Base-by-base conservation (phyloP, 2,329 filamentous ascomycete genomes). In the Beauveria medogensis region DNA sequence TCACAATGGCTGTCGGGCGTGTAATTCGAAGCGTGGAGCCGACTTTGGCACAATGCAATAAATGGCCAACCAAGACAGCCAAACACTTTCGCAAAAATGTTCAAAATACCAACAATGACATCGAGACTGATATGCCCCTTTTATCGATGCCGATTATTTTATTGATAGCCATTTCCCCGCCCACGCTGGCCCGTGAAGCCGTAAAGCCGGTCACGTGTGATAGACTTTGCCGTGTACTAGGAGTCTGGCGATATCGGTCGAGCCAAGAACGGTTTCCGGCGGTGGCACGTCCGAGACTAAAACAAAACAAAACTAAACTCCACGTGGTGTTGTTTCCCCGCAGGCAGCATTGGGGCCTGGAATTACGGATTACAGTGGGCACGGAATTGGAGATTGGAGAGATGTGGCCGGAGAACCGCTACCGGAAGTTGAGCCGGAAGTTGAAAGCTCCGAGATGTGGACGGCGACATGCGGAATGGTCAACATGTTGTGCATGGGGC, bases 131-230 rank as follows among this genome's bases (percentile, higher is more conserved):
- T 28, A 53, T 18, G 40, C 5, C 28, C 9, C n/a, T 43, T 48
- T 43, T 16, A 55, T 24, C n/a, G 5, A 24, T 3, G 18, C 50
- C 28, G n/a, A 41, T 43, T 60, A 30, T 16, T 41, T 28, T 50
- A 34, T 22, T 48, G 7, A 50, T 18, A 30, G 4, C n/a, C 16
- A 5, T 14, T 14, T 47, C 48, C 26, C 48, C 41, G n/a, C 48
- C 30, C 2, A 3, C 20, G 41, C 43, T 55, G 26, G 37, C 58
- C 22, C 43, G 34, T 26, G 44, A 48, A 30, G 43, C 58, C 51
- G 58, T 18, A 40, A 60, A 60, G 58, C 58, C 58, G 58, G 51
- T 60, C 58, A 60, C 58, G 58, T 60, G 58, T 46, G 34, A 30
- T 43, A n/a, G 16, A 34, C 30, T 30, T 43, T 30, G 34, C 16